Evolutionary conservation across 2,329 filamentous ascomycete species (phyloP).

Genomic region (Furcasterigmium sp.): DNA sequence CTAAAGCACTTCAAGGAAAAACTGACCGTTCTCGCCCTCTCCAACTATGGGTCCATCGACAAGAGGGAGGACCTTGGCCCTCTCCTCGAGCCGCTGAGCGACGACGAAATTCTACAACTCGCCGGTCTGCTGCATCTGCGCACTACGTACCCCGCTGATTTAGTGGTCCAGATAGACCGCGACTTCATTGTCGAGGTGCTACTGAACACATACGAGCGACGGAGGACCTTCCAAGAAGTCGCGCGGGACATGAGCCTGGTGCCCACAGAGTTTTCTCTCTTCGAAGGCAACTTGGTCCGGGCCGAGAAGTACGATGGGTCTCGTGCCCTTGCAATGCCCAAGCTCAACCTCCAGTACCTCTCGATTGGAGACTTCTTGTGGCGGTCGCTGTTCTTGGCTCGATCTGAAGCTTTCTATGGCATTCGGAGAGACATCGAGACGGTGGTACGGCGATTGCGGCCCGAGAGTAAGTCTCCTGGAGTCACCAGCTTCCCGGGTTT

Average conservation of each 20-base stretch:
- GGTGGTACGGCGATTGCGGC: constrained; percentile 71
- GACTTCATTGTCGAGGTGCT: constrained; percentile 66
- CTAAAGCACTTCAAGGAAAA: constrained; percentile 85
- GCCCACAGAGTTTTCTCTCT: constrained; percentile 80
- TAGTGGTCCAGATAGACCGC: constrained; percentile 59
- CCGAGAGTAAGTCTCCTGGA: constrained; percentile 58
- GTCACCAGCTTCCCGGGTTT: constrained; percentile 73
- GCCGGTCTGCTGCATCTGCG: constrained; percentile 70
- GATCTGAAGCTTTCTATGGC: constrained; percentile 88
- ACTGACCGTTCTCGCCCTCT: constrained; percentile 82
- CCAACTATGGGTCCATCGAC: constrained; percentile 86
- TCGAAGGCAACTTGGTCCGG: constrained; percentile 71
- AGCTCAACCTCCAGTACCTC: constrained; percentile 91
- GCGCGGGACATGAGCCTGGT: constrained; percentile 66
- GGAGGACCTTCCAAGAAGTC: constrained; percentile 75
- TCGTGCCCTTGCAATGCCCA: constrained; percentile 82
- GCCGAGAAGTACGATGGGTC: constrained; percentile 87
- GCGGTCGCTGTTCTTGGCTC: constrained; percentile 84
- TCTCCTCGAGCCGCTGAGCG: constrained; percentile 67
- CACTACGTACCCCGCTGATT: constrained; percentile 71
- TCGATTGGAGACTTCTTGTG: constrained; percentile 96
- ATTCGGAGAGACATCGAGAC: constrained; percentile 89
- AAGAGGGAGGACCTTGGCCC: constrained; percentile 72
- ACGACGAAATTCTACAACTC: constrained; percentile 68
- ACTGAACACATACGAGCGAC: constrained; percentile 68